phyloP scores from a whole-genome alignment of 2,329 filamentous ascomycete genomes.

The Atkinsonella hypoxylon region DNA sequence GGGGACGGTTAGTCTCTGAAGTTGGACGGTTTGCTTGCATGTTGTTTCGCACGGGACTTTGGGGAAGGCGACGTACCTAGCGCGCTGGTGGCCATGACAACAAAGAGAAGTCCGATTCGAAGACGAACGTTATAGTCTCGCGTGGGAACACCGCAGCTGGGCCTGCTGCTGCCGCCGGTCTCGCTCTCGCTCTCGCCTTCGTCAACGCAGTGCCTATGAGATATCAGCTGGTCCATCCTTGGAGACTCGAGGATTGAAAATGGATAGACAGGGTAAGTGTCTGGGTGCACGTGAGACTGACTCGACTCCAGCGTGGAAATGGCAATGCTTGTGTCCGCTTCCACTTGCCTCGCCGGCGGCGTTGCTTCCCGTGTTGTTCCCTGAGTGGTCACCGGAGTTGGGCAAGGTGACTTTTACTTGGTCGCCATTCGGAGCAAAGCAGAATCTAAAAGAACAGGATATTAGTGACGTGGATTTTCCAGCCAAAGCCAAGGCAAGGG shows the following conservation, averaged over 20 bases:
- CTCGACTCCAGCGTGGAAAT: constrained; percentile 68
- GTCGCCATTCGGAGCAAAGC: constrained; percentile 43
- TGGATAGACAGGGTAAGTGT: too few species aligned
- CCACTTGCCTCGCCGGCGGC: constrained; percentile 5
- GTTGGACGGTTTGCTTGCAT: not conserved
- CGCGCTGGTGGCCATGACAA: constrained; percentile 54
- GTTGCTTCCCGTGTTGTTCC: constrained; percentile 2
- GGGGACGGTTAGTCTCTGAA: not conserved
- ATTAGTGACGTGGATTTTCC: not conserved
- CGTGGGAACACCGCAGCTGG: constrained; percentile 31
- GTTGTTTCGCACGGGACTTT: not conserved
- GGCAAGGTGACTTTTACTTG: constrained; percentile 44
- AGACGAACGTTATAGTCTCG: constrained; percentile 56
- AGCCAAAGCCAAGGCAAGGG: not conserved
- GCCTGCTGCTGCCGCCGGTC: constrained; percentile 4
- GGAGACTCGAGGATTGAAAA: not conserved
- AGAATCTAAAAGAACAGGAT: constrained; percentile 36
- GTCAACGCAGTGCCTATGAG: constrained; percentile 43
- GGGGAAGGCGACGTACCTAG: constrained; percentile 33
- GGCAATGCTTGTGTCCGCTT: constrained; percentile 19
- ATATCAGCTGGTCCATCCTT: constrained; percentile 4
- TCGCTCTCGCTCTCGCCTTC: constrained; percentile 30
- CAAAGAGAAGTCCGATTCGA: constrained; percentile 60
- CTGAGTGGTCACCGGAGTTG: constrained; percentile 13
- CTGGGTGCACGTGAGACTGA: constrained; percentile 26